A percentile compares a stretch with the other conserved stretches of the same genome.
Evolutionary conservation across 2,329 filamentous ascomycete species (phyloP).

Genomic region (Paecilomyces niveus): DNA sequence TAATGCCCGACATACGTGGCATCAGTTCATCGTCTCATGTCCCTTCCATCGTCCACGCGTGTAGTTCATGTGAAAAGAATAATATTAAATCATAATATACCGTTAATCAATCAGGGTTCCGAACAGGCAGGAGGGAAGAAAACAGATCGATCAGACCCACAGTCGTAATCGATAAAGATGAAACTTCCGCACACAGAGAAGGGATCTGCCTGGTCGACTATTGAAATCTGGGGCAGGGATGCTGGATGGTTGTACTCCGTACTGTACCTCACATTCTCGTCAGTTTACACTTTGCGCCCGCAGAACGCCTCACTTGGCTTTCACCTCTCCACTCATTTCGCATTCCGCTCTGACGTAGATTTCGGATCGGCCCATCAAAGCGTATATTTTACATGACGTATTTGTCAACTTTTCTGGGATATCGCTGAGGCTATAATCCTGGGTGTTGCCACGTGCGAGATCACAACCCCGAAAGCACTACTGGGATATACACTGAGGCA

Average conservation of each 20-base stretch:
- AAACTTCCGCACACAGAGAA: not conserved
- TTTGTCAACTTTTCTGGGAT: too few relatives aligned
- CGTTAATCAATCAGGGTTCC: not conserved
- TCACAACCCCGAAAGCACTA: not conserved
- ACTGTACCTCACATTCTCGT: not conserved
- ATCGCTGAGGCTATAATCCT: too few relatives aligned
- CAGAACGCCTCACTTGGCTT: not conserved
- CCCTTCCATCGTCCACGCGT: not conserved
- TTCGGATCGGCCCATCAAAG: too few relatives aligned
- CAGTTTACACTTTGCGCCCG: not conserved
- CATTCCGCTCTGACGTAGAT: too few relatives aligned
- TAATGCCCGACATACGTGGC: not conserved
- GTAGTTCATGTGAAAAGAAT: not conserved
- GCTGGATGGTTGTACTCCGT: too few relatives aligned
- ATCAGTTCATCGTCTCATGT: not conserved
- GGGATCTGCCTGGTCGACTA: conserved; percentile 2
- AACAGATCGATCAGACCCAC: not conserved
- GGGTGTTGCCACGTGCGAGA: too few relatives aligned
- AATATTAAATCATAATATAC: not conserved
- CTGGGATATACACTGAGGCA: not conserved
- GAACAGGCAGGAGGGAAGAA: not conserved
- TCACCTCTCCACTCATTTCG: not conserved
- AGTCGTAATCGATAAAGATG: not conserved
- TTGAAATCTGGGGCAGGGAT: not conserved
- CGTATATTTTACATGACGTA: too few relatives aligned